Evolutionary conservation across 2,329 filamentous ascomycete genomes (phyloP), one percentile per base, ranked within the genome.

Genomic region (Purpureocillium lavendulum): DNA sequence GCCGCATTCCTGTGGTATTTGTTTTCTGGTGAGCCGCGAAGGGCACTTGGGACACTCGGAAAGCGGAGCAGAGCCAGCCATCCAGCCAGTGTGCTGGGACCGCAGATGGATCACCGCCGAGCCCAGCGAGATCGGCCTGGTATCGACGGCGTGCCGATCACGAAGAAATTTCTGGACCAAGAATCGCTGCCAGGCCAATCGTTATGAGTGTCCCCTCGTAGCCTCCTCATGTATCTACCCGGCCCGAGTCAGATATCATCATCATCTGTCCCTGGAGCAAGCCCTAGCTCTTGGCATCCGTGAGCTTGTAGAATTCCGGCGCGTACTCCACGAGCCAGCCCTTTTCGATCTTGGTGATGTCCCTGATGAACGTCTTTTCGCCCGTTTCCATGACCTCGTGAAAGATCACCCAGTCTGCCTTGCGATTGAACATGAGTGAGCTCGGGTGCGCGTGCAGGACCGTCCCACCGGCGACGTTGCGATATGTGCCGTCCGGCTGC

Each of bases 331-430:
- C 58, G 50, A 98, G 70, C 86, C 90, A 98, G n/a, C 67, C 70
- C 70, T 87, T 95, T 58, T 96, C 86, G 52, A 97, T 85, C 66
- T 87, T 92, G n/a, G 82, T 92, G 43, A 97, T 69, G 60, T 97
- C 90, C 40, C 87, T 73, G 51, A 98, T 94, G 57, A 83, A 97
- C 1, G 77, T 88, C 70, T 97, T 97, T 47, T 77, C 78, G 9
- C 83, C 79, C 4, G 86, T 94, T 65, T 97, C 87, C 71, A 95
- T 78, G 30, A 95, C 79, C 64, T 96, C 90, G 52, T 94, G 84
- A 56, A 96, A 98, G 28, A 98, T 75, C 9, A 97, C 88, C 88
- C 90, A 97, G 47, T 96, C 88, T 10, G 87, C 87, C 66, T 94
- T 96, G 41, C 89, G 80, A 60, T 95, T 94, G 69, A 97, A 97